Evolutionary conservation across 805 yeast species (phyloP).

Genomic region (Candida corydali): DNA sequence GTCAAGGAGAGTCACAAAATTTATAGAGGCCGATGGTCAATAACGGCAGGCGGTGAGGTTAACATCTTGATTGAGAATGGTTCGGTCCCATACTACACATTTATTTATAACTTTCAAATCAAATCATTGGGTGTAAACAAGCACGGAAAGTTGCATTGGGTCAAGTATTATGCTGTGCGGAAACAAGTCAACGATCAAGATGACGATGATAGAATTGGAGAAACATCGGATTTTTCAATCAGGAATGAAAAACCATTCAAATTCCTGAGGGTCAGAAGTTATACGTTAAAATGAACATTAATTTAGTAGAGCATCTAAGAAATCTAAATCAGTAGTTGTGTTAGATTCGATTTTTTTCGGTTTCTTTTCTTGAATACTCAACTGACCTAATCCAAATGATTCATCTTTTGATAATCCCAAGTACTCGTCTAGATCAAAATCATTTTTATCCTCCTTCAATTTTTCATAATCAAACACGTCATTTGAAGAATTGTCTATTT

Average conservation of each 20-base stretch:
- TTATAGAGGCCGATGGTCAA: conserved; percentile 53
- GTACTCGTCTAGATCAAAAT: conserved; percentile 14
- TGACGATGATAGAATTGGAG: conserved; percentile 45
- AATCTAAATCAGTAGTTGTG: conserved; percentile 1
- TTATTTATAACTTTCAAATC: conserved; percentile 60
- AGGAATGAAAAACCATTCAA: conserved; percentile 75
- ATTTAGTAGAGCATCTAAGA: conserved; percentile 5
- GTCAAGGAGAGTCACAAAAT: conserved; percentile 29
- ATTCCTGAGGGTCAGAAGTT: conserved; percentile 61
- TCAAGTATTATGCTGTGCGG: conserved; percentile 53
- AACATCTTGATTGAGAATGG: conserved; percentile 52
- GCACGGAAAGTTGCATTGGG: conserved; percentile 74
- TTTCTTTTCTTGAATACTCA: neutral
- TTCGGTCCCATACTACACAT: conserved; percentile 54
- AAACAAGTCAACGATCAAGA: conserved; percentile 21
- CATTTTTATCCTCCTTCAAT: conserved; percentile 11
- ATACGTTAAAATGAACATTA: conserved; percentile 11
- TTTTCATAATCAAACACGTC: conserved; percentile 19
- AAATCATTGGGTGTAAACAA: conserved; percentile 53
- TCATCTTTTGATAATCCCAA: conserved; percentile 6
- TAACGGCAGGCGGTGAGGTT: conserved; percentile 49
- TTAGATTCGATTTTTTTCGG: neutral
- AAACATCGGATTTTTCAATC: conserved; percentile 46
- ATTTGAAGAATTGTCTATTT: conserved; percentile 31
- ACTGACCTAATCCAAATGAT: neutral